phyloP scores from a whole-genome alignment of 495 filamentous ascomycete genomes.

The Podospora conica region DNA sequence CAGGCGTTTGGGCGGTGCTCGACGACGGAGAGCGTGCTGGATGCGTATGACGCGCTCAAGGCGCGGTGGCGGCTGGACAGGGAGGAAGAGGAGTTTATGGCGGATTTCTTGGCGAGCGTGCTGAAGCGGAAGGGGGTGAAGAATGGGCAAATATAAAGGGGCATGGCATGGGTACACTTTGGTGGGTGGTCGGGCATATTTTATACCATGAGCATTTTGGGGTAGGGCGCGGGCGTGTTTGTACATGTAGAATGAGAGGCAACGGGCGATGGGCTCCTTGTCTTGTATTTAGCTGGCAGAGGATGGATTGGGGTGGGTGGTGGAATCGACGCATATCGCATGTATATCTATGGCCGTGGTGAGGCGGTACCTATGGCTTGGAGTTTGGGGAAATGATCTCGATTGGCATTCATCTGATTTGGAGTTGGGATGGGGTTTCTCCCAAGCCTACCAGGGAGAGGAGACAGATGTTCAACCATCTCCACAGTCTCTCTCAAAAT shows the following conservation, averaged over 20 bases:
- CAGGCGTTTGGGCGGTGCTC: slow-evolving; percentile 42
- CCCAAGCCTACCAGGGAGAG: too few species aligned
- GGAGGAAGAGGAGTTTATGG: slow-evolving; percentile 33
- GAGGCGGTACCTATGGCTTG: background rate
- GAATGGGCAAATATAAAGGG: background rate
- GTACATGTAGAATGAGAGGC: background rate
- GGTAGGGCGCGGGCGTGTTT: background rate
- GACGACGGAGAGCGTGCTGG: slow-evolving; percentile 29
- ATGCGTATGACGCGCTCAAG: slow-evolving; percentile 37
- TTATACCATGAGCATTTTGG: background rate
- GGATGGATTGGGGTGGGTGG: background rate
- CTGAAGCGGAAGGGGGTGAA: background rate
- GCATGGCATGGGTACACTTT: background rate
- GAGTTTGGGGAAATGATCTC: background rate
- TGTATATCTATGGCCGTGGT: background rate
- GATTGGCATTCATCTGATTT: background rate
- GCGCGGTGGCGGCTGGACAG: slow-evolving; percentile 31
- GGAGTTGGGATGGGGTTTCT: too few species aligned
- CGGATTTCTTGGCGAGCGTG: slow-evolving; percentile 23
- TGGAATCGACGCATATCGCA: background rate
- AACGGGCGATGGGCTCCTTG: background rate
- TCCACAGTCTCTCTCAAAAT: too few species aligned
- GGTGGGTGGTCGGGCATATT: background rate
- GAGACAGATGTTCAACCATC: too few species aligned
- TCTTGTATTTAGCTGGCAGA: background rate